Base-by-base conservation (phyloP, 345 rosid species). In the Anacardium occidentale region DNA sequence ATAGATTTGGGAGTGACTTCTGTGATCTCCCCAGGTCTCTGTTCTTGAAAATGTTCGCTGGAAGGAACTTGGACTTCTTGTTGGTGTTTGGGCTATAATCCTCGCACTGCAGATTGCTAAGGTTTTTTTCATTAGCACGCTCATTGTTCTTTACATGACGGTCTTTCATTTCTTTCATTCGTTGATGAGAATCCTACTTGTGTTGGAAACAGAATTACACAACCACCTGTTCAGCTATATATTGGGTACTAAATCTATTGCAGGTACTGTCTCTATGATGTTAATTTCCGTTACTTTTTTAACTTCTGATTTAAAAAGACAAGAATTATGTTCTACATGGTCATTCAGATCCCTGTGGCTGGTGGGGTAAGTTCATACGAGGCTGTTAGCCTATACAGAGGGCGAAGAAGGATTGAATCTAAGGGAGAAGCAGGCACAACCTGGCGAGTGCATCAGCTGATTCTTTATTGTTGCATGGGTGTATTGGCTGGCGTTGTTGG, bases 31-130 rank as follows among this genome's bases (percentile, higher is more conserved):
- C 18, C 75, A 86, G 90, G 86, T 84, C 34, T 64, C 86, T 37
- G 11, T 86, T 73, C 25, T 73, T 18, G 80, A 86, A 52, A 86
- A 86, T 48, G 75, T 84, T 40, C 26, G 10, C 11, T 84, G 90
- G 90, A 80, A 78, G 56, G 83, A 86, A 47, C 79, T 84, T 40
- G 85, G 86, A 57, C 22, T 86, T 22, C 83, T 86, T 18, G 24
- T 79, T 29, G 66, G 69, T 70, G 79, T 86, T 50, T 86, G 85
- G 88, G 40, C 60, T 13, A n/a, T 73, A 48, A 75, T 82, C 34
- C 88, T 86, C 20, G 75, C 54, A 34, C 50, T 86, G 60, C 76
- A 86, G 73, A 80, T 86, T 34, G 48, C 75, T 5, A 84, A 82
- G 88, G 90, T 86, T 22, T 26, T 37, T 7, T 60, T 61, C n/a